Evolutionary conservation across 495 filamentous ascomycete species (phyloP).

Genomic region (Aspergillus olivimuriae): DNA sequence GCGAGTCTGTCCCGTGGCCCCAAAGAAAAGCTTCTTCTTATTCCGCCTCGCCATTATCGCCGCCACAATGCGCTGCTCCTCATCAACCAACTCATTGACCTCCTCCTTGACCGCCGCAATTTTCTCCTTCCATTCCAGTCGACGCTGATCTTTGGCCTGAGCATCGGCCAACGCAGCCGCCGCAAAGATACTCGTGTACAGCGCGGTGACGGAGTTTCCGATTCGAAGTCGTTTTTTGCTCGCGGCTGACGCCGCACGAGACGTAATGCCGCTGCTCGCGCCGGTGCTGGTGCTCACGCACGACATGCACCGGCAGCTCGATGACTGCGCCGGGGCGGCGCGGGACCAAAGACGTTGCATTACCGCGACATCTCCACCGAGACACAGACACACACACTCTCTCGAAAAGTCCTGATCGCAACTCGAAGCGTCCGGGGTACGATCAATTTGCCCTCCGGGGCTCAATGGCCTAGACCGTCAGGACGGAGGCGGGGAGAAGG

Average conservation of each 20-base stretch:
- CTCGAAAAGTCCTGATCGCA: too few species aligned
- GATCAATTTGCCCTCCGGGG: conserved; percentile 2
- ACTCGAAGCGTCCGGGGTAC: too few species aligned
- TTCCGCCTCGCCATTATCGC: conserved; percentile 23
- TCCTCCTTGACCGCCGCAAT: conserved; percentile 43
- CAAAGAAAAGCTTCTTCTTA: conserved; percentile 9
- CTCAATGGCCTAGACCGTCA: conserved; percentile 3
- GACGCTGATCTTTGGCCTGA: conserved; percentile 52
- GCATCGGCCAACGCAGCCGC: conserved; percentile 64
- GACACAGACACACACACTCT: too few species aligned
- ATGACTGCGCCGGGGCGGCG: conserved; percentile 53
- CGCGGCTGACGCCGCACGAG: conserved; percentile 47
- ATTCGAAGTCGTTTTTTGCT: conserved; percentile 45
- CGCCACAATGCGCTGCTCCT: conserved; percentile 33
- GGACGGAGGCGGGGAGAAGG: neutral
- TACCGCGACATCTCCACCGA: conserved; percentile 30
- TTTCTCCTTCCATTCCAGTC: conserved; percentile 57
- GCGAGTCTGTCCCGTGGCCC: conserved; percentile 18
- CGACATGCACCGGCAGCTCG: conserved; percentile 57
- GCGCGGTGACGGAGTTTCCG: conserved; percentile 60
- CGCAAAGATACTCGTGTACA: conserved; percentile 66
- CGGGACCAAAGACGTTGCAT: conserved; percentile 73
- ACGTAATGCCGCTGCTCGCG: conserved; percentile 44
- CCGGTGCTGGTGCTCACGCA: conserved; percentile 50
- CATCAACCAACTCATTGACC: conserved; percentile 35